Conservation (phyloP, 495 filamentous ascomycete genomes). For the Xylaria curta region DNA sequence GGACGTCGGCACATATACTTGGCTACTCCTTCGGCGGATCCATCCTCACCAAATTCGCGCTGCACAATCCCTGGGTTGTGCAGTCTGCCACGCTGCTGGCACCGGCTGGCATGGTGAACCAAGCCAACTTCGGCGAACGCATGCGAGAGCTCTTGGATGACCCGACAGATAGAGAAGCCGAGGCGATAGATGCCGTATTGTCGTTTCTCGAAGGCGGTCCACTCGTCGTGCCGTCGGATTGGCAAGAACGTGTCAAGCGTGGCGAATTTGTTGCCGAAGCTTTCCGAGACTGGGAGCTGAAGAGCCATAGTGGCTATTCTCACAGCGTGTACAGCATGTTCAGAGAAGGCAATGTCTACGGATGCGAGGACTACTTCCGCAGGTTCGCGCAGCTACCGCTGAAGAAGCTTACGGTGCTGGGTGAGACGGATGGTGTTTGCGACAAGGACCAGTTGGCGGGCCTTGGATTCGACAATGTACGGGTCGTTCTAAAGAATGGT, state of each 20-base stretch:
- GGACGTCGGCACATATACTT: conserved; percentile 37
- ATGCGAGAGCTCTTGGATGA: conserved; percentile 1
- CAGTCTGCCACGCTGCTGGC: conserved; percentile 34
- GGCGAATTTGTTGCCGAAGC: conserved; percentile 55
- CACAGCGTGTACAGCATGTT: conserved; percentile 53
- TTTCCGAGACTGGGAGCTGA: conserved; percentile 52
- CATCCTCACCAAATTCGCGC: conserved; percentile 29
- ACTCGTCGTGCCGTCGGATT: conserved; percentile 47
- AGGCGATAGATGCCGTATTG: conserved; percentile 43
- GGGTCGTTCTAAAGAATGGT: conserved; percentile 37
- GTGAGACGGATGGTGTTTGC: conserved; percentile 50
- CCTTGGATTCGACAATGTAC: conserved; percentile 3
- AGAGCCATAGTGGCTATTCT: conserved; percentile 49
- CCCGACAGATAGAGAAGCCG: conserved; percentile 28
- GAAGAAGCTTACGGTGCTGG: conserved; percentile 44
- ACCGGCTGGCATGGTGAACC: conserved; percentile 34
- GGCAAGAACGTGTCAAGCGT: conserved; percentile 49
- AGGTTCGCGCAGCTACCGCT: conserved; percentile 40
- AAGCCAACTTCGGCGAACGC: not conserved
- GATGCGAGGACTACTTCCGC: conserved; percentile 47
- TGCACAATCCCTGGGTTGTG: conserved; percentile 29
- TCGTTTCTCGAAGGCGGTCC: conserved; percentile 47
- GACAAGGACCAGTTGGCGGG: conserved; percentile 12
- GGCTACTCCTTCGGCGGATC: conserved; percentile 40
- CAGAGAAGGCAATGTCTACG: conserved; percentile 50